Conservation (phyloP, 2,329 filamentous ascomycete genomes). For the Aspergillus sp. region DNA sequence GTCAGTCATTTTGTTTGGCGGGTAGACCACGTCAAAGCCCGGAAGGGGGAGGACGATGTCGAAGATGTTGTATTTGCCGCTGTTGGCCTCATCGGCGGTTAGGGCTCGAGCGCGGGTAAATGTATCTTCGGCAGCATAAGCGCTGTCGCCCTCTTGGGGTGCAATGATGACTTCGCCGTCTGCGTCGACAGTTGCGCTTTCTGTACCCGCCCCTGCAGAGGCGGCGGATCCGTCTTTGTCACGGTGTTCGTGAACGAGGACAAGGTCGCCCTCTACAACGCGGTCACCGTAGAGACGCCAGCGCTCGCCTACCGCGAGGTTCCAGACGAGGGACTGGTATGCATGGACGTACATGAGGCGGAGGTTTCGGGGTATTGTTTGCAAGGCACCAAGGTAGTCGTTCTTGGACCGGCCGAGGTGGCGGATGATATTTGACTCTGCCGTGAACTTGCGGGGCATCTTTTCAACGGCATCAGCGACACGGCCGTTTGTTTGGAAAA, state of each 20-base stretch:
- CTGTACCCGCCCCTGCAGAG: slow-evolving; percentile 11
- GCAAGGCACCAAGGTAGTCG: slow-evolving; percentile 80
- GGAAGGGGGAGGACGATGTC: slow-evolving; percentile 92
- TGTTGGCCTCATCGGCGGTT: slow-evolving; percentile 73
- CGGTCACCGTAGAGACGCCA: slow-evolving; percentile 72
- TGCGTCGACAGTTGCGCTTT: slow-evolving; percentile 50
- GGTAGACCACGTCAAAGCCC: slow-evolving; percentile 86
- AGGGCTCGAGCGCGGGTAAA: slow-evolving; percentile 72
- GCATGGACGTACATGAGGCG: slow-evolving; percentile 95
- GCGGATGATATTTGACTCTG: slow-evolving; percentile 75
- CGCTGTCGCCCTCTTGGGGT: slow-evolving; percentile 58
- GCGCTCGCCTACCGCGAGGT: slow-evolving; percentile 75
- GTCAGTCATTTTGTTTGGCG: slow-evolving; percentile 75
- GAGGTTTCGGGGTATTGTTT: slow-evolving; percentile 76
- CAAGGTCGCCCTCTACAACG: slow-evolving; percentile 82
- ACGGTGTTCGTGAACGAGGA: slow-evolving; percentile 63
- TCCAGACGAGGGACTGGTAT: slow-evolving; percentile 95
- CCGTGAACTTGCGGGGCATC: slow-evolving; percentile 78
- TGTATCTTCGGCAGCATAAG: slow-evolving; percentile 53
- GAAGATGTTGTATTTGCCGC: slow-evolving; percentile 75
- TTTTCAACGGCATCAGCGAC: slow-evolving; percentile 61
- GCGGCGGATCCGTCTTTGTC: slow-evolving; percentile 42
- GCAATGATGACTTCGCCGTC: slow-evolving; percentile 67
- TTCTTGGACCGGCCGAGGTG: slow-evolving; percentile 62
- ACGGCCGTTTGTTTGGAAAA: slow-evolving; percentile 66